Percentiles rank a stretch among this genome's conserved stretches.
Evolutionary conservation across 2,329 filamentous ascomycete genomes (phyloP).

Genomic region (Capronia americana): DNA sequence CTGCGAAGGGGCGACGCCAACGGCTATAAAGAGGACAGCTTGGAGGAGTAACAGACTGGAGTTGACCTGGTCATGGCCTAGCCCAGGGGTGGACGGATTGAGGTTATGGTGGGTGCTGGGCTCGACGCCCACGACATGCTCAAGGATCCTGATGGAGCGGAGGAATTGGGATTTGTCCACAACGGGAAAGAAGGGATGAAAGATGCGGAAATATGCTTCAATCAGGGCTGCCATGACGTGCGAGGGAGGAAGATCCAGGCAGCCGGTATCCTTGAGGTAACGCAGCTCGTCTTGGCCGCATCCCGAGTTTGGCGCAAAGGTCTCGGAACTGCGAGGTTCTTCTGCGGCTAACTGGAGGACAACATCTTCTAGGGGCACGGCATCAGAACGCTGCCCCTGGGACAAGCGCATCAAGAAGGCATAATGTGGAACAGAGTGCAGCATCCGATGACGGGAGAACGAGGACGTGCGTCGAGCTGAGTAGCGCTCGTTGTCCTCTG

Average conservation of each 20-base stretch:
- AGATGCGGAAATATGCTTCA: conserved; percentile 15
- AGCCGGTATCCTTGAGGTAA: conserved; percentile 13
- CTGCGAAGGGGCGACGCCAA: conserved; percentile 69
- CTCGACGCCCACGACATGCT: not conserved
- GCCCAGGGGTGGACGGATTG: not conserved
- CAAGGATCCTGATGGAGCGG: not conserved
- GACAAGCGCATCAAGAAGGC: conserved; percentile 18
- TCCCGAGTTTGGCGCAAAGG: not conserved
- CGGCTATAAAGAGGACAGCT: conserved; percentile 89
- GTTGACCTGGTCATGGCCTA: not conserved
- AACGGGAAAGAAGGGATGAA: conserved; percentile 19
- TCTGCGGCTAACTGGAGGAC: conserved; percentile 17
- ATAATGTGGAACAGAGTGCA: conserved; percentile 17
- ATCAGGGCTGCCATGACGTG: conserved; percentile 8
- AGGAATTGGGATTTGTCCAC: conserved; percentile 9
- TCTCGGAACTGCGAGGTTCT: not conserved
- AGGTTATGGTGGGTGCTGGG: not conserved
- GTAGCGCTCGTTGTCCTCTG: conserved; percentile 4
- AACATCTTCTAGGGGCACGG: conserved; percentile 6
- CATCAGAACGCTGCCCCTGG: conserved; percentile 12
- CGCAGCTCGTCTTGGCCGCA: conserved; percentile 9
- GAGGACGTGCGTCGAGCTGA: conserved; percentile 5
- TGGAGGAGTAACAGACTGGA: conserved; percentile 87
- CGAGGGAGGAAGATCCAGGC: conserved; percentile 7
- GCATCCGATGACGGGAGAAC: conserved; percentile 11